These are phyloP conservation scores for Fennellomyces sp. DNA, from an alignment of 371 early-diverging fungal species.

Conservation along the genomic window DNA sequence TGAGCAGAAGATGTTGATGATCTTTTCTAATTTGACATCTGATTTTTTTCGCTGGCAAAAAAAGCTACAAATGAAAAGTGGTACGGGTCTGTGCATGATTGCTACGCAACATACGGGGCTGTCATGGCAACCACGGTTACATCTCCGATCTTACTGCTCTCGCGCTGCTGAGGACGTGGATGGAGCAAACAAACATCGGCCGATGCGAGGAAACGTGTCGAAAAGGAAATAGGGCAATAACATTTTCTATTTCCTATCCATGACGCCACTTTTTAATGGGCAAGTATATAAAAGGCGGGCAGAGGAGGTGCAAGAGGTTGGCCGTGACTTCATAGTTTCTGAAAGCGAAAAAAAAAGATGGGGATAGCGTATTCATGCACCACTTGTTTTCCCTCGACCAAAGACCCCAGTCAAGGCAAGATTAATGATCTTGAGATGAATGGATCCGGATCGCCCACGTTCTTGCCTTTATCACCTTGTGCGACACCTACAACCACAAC, in stretches of 20 bases:
- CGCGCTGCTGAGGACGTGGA: too few relatives aligned
- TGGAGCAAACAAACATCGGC: neutral
- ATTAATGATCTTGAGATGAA: conserved; percentile 4
- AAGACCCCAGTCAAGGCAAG: neutral
- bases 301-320: neutral
- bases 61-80: too few relatives aligned
- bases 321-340: neutral
- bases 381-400: conserved; percentile 3
- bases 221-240: neutral
- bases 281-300: neutral
- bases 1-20: neutral
- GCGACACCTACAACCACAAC: neutral
- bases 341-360: conserved; percentile 4
- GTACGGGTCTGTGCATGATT: too few relatives aligned
- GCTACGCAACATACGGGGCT: too few relatives aligned
- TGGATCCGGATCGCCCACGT: neutral
- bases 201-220: neutral
- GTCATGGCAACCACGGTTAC: too few relatives aligned
- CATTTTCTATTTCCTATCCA: neutral
- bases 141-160: neutral
- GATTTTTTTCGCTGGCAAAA: conserved; percentile 1
- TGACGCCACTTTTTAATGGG: neutral
- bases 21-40: conserved; percentile 4
- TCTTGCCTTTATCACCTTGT: neutral
- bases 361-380: neutral